Conservation (phyloP, 108 stramenopile genomes). For the Pseudonitzschia delicatissima region DNA sequence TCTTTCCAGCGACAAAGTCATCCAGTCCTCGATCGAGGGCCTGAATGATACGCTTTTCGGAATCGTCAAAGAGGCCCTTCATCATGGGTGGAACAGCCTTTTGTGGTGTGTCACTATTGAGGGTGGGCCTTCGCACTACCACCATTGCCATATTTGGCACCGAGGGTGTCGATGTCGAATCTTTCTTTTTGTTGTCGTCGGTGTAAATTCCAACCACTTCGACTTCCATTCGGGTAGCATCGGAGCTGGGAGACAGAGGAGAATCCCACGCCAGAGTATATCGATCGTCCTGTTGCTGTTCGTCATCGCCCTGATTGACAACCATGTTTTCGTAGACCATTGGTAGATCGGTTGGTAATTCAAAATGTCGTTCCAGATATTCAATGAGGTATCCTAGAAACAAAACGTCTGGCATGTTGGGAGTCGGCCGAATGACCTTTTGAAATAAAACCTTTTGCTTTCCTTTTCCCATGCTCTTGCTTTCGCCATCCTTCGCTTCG, state of each 20-base stretch:
- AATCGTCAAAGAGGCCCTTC: constrained; percentile 64
- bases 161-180: neutral
- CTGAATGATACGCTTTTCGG: constrained; percentile 64
- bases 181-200: constrained; percentile 18
- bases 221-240: constrained; percentile 61
- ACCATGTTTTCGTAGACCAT: constrained; percentile 63
- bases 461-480: constrained; percentile 18
- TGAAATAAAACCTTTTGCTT: constrained; percentile 57
- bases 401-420: constrained; percentile 22
- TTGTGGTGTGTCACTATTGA: neutral
- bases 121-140: constrained; percentile 35
- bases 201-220: constrained; percentile 79
- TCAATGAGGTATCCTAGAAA: constrained; percentile 65
- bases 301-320: constrained; percentile 10
- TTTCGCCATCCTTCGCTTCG: neutral
- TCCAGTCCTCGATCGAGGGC: constrained; percentile 74
- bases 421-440: constrained; percentile 53
- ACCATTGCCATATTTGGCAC: constrained; percentile 80
- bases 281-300: constrained; percentile 16
- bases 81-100: constrained; percentile 45
- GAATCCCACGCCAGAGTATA: constrained; percentile 66
- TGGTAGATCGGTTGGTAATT: constrained; percentile 60
- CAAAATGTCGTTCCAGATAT: constrained; percentile 60
- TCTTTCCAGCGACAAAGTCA: constrained; percentile 63
- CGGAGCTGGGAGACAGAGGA: constrained; percentile 52